phyloP scores from a whole-genome alignment of 495 filamentous ascomycete species.

The Antarctomyces pellizariae region DNA sequence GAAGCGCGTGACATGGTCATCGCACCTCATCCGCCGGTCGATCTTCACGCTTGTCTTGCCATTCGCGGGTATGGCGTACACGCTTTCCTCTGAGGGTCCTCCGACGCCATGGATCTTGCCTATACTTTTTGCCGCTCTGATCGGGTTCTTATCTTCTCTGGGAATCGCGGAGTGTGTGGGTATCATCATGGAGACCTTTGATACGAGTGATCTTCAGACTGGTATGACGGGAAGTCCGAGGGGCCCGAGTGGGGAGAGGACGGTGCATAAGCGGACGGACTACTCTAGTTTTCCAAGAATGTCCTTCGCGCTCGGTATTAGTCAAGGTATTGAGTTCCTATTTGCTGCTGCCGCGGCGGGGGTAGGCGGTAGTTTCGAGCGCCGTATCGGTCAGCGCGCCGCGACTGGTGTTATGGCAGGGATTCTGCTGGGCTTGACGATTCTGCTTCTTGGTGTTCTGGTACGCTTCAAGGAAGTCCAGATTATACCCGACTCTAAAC shows the following conservation, averaged over 20 bases:
- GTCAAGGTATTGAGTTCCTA: slow-evolving; percentile 40
- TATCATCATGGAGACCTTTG: slow-evolving; percentile 59
- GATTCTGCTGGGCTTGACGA: slow-evolving; percentile 33
- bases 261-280: slow-evolving; percentile 31
- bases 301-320: slow-evolving; percentile 41
- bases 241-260: slow-evolving; percentile 21
- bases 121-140: slow-evolving; percentile 36
- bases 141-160: slow-evolving; percentile 45
- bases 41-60: slow-evolving; percentile 42
- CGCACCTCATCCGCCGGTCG: slow-evolving; percentile 40
- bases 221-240: slow-evolving; percentile 32
- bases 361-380: slow-evolving; percentile 32
- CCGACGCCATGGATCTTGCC: slow-evolving; percentile 33
- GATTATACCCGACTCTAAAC: slow-evolving; percentile 35
- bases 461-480: slow-evolving; percentile 37
- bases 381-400: slow-evolving; percentile 36
- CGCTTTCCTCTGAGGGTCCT: slow-evolving; percentile 33
- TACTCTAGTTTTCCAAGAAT: slow-evolving; percentile 47
- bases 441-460: slow-evolving; percentile 34
- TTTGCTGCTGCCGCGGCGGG: slow-evolving; percentile 39
- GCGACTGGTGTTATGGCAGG: slow-evolving; percentile 39
- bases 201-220: slow-evolving; percentile 41
- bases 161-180: slow-evolving; percentile 55
- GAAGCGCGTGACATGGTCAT: slow-evolving; percentile 34
- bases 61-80: slow-evolving; percentile 37